Base-by-base conservation (phyloP, 2,329 filamentous ascomycete species). In the Diaporthe eres region DNA sequence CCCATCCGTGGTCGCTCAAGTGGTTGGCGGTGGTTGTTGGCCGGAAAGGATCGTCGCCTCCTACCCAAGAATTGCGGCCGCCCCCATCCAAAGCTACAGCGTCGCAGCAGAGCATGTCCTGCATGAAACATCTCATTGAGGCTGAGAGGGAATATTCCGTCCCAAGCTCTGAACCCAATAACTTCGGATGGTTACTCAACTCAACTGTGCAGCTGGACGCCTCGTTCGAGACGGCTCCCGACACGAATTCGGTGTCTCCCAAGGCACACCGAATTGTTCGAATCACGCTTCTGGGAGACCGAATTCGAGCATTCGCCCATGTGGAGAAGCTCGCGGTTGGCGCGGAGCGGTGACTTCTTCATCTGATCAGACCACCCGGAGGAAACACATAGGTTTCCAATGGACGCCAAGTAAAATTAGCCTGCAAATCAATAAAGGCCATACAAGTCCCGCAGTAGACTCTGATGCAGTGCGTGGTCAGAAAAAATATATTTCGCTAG, bases 71-170 rank as follows among this genome's bases (percentile, higher is more conserved):
- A 55, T 51, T 25, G 44, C 63, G 44, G 44, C 44, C 63, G 44
- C 63, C 63, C 63, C 44, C 22, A 12, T n/a, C 19, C 1, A 25
- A 34, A 70, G 65, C 65, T 55, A 70, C 65, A 70, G 65, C 22
- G 65, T 70, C 44, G 65, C 49, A 70, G 34, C 47, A 28, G 22
- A 70, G 34, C 65, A 42, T 70, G 49, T n/a, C 47, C 49, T 70
- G 65, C 49, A 70, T 70, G 49, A 70, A 70, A 70, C 65, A 70
- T 70, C 47, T 9, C 31, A 42, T 55, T 70, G 65, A 70, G 65
- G 65, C 65, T 70, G 65, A 70, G 65, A 70, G 49, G 31, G 8
- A 70, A 70, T 70, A 49, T 70, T 70, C 61, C 65, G 65, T 55
- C 65, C 65, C 65, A 70, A 70, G 65, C 65, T 55, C 65, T 42